phyloP scores from a whole-genome alignment of 805 yeast genomes.

The Candida sanyiensis region DNA sequence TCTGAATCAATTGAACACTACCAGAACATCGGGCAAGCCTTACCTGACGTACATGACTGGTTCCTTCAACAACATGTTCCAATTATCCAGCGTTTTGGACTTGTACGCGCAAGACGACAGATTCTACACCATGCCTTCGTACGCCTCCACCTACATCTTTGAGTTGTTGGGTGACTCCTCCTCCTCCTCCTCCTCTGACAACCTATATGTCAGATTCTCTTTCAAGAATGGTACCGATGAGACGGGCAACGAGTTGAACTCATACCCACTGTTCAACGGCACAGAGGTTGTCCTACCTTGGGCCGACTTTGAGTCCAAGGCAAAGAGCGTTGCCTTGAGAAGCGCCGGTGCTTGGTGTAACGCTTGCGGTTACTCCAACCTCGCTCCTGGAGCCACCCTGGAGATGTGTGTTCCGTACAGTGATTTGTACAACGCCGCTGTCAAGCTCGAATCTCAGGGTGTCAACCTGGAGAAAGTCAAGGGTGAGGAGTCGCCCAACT shows the following conservation, averaged over 20 bases:
- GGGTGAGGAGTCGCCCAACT: background rate
- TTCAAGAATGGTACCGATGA: constrained; percentile 41
- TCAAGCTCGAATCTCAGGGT: constrained; percentile 27
- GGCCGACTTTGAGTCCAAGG: constrained; percentile 30
- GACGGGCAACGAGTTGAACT: constrained; percentile 24
- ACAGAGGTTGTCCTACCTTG: constrained; percentile 30
- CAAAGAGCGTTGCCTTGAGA: constrained; percentile 26
- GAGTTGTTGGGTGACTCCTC: constrained; percentile 32
- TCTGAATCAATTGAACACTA: constrained; percentile 30
- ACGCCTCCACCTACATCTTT: constrained; percentile 41
- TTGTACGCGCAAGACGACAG: constrained; percentile 29
- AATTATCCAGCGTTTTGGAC: constrained; percentile 32
- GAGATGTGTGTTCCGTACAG: constrained; percentile 33
- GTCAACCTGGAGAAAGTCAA: constrained; percentile 24
- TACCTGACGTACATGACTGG: constrained; percentile 39
- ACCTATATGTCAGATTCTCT: constrained; percentile 36
- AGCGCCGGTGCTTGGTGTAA: constrained; percentile 35
- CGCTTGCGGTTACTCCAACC: constrained; percentile 29
- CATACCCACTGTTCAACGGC: constrained; percentile 36
- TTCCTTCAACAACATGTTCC: constrained; percentile 40
- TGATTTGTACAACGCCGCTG: constrained; percentile 28
- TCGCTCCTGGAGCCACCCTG: constrained; percentile 14
- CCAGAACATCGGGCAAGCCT: constrained; percentile 32
- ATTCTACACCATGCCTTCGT: constrained; percentile 43
- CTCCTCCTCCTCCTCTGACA: too few relatives aligned